Evolutionary conservation across 768 basidiomycete species (phyloP), one percentile per base, ranked within the genome.

Genomic region (Suillus luteus): DNA sequence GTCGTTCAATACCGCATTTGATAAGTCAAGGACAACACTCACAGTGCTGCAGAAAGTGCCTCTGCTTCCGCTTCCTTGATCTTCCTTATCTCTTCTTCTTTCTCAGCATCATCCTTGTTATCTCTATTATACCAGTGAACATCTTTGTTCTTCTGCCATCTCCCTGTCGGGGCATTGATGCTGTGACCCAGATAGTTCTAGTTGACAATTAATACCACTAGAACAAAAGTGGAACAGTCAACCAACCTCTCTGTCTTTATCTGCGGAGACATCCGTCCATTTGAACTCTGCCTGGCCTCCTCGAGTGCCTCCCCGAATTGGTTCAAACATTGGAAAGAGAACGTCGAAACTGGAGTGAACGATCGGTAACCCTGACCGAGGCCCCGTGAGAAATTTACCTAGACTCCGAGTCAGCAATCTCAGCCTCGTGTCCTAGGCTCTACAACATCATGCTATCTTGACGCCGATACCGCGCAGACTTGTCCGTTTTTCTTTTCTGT

Each of bases 131-230:
- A 99, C 96, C 96, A 99, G 70, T 96, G 95, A 17, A 99, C 79
- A 71, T 99, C 96, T 74, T 96, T 95, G 80, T 95, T 94, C 78
- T 96, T 96, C 78, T 97, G 96, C 96, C 96, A 99, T 55, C 96
- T 82, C 1, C 96, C 96, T 1, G 93, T 93, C 0, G 96, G 96
- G 2, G 96, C 96, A 71, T 96, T 96, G 78, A 97, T 86, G 60
- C 92, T 92, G 73, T 96, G 93, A 5, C 96, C 96, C 3, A 99
- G 86, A 75, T 99, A 99, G 77, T 97, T 90, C 90, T 98, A 71
- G 15, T 58, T 63, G 5, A 57, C 31, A 40, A 37, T 66, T 12
- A 54, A n/a, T 31, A 58, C 11, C 11, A n/a, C 22, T 62, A 12
- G 19, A 55, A n/a, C 7, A 51, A 44, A 14, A 1, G 27, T 52